These are phyloP conservation scores for Nicotiana knightiana DNA, from an alignment of 257 asterid species.

Conservation along the genomic window DNA sequence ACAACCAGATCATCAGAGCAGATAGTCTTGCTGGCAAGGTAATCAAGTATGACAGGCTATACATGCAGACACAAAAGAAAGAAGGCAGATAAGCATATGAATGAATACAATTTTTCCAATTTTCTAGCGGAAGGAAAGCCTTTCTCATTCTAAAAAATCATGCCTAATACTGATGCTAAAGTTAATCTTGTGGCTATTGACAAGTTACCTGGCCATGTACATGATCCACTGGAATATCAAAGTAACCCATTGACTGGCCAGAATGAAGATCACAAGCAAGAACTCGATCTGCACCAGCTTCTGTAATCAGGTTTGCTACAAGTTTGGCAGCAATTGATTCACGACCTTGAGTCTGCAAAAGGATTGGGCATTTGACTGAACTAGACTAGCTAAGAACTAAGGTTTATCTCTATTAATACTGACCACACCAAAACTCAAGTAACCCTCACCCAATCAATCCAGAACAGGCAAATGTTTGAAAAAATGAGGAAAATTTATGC, in stretches of 20 bases:
- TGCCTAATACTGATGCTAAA: neutral
- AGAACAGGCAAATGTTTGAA: neutral
- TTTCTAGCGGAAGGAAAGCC: neutral
- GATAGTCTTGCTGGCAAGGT: constrained; percentile 87
- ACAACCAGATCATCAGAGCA: constrained; percentile 72
- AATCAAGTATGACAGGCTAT: constrained; percentile 90
- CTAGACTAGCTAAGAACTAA: neutral
- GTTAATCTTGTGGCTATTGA: neutral
- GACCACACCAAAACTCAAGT: neutral
- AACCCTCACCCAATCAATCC: neutral
- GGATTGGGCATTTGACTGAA: constrained; percentile 8
- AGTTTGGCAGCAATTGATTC: constrained; percentile 90
- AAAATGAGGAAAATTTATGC: neutral
- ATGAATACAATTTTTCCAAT: neutral
- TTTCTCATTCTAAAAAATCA: neutral
- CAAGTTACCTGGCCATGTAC: constrained; percentile 66
- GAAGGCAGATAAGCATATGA: neutral
- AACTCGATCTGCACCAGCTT: constrained; percentile 91
- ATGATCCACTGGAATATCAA: constrained; percentile 94
- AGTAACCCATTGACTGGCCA: constrained; percentile 92
- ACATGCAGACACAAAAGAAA: constrained; percentile 12
- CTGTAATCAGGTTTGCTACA: constrained; percentile 79
- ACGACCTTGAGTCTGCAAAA: constrained; percentile 79
- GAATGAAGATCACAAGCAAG: constrained; percentile 96
- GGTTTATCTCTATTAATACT: neutral